phyloP scores from a whole-genome alignment of 2,329 filamentous ascomycete species.

The Penicillium sp. region DNA sequence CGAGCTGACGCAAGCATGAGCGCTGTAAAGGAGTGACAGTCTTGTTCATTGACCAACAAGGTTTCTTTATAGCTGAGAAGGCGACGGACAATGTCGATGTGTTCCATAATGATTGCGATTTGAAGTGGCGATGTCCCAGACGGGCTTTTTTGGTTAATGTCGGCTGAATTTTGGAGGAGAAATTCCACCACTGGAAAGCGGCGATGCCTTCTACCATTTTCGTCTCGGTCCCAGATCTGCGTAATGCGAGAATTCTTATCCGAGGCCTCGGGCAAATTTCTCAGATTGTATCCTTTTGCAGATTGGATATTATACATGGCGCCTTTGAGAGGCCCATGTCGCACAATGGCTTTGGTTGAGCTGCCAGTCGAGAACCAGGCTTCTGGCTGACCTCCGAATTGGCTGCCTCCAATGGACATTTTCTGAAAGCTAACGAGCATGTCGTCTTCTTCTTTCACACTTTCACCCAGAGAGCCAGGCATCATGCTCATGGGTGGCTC shows the following conservation, averaged over 20 bases:
- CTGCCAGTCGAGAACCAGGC: neutral
- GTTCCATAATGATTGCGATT: too few species aligned
- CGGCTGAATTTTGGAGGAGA: too few species aligned
- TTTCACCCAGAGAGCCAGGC: neutral
- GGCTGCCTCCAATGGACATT: neutral
- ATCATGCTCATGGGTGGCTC: neutral
- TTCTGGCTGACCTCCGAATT: neutral
- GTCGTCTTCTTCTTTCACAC: neutral
- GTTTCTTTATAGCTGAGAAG: too few species aligned
- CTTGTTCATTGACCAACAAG: too few species aligned
- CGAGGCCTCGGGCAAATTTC: neutral
- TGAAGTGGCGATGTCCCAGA: too few species aligned
- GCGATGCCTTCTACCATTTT: neutral
- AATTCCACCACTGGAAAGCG: neutral
- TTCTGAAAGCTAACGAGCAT: neutral
- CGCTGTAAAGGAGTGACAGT: too few species aligned
- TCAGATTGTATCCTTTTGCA: neutral
- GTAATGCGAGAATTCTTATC: neutral
- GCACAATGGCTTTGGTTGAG: neutral
- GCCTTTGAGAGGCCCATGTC: neutral
- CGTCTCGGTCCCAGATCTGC: neutral
- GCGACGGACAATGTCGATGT: too few species aligned
- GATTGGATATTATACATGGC: neutral
- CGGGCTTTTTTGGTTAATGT: too few species aligned
- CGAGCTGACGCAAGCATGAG: too few species aligned